Evolutionary conservation across 148 eudicot genomes (phyloP).

Genomic region (Rhododendron kiyosumense): DNA sequence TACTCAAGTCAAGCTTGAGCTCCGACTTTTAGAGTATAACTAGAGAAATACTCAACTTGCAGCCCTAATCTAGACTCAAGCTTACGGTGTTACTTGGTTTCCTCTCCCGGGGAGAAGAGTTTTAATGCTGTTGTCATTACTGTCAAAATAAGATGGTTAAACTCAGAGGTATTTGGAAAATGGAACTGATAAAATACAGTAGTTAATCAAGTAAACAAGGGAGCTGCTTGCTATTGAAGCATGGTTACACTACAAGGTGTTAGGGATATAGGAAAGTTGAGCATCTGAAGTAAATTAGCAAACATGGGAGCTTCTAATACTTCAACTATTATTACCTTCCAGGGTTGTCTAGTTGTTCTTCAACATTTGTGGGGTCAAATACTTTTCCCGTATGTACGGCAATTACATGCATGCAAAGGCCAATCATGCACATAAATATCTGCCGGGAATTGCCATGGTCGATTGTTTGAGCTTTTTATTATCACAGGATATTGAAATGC

Average conservation of each 20-base stretch:
- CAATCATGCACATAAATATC: background rate
- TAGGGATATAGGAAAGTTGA: background rate
- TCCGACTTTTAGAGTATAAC: background rate
- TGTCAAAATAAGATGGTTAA: background rate
- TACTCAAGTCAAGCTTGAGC: background rate
- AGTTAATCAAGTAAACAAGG: background rate
- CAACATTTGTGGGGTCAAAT: background rate
- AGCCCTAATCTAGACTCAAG: background rate
- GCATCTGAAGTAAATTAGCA: background rate
- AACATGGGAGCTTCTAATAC: background rate
- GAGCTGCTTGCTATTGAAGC: constrained; percentile 1
- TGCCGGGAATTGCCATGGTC: background rate
- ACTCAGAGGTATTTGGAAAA: background rate
- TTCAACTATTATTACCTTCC: background rate
- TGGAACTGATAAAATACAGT: background rate
- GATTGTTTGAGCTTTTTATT: background rate
- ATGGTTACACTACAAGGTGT: background rate
- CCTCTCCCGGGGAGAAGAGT: background rate
- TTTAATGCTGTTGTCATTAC: background rate
- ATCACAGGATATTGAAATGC: constrained; percentile 78
- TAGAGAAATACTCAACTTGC: background rate
- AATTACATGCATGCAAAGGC: background rate
- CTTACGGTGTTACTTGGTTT: background rate
- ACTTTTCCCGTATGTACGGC: background rate
- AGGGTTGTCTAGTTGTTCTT: background rate